Evolutionary conservation across 768 basidiomycete genomes (phyloP), one percentile per base, ranked within the genome.

Genomic region (Dioszegia hungarica): DNA sequence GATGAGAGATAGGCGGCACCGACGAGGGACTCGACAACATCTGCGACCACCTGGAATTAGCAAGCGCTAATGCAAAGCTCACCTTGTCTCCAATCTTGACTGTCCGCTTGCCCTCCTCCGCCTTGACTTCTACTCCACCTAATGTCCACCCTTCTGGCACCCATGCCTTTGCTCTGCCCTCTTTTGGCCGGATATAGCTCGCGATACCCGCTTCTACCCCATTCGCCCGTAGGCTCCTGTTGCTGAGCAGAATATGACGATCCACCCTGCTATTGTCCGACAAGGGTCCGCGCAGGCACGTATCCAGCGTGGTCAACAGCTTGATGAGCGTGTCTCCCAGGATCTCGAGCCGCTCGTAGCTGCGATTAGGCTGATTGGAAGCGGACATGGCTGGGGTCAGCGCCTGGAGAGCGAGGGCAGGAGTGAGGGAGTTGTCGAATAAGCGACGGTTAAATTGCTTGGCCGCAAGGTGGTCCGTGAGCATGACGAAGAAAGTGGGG

Each of bases 261-360:
- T 67, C 59, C 27, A 36, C 33, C 5, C 46, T 29, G 17, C 56
- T 45, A 4, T 53, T 34, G 5, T 60, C 54, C 25, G 40, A 54
- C 44, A 29, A 41, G 17, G 46, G 41, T 20, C 41, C 55, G 3
- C 31, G 31, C 5, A 59, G 41, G 37, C 44, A 61, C 24, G 59
- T 61, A 33, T 63, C 46, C 5, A 64, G 17, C 3, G 65, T 66
- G 2, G 45, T 52, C 0, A 68, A 15, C 5, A 72, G 57, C 27
- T 66, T 67, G 44, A 72, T 63, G 11, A 72, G 31, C 1, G 59
- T 62, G 36, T 72, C 70, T 24, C 70, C 70, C 10, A 72, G 56
- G 11, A 68, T 45, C 37, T 72, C 70, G 6, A 72, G 50, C 31
- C 70, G 58, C 33, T 72, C 60, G 46, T 72, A 72, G 9, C 51